Percentiles rank a stretch among this genome's conserved stretches.
Conservation (phyloP, 2,329 filamentous ascomycete genomes). For the Arthrobotrys entomopaga region DNA sequence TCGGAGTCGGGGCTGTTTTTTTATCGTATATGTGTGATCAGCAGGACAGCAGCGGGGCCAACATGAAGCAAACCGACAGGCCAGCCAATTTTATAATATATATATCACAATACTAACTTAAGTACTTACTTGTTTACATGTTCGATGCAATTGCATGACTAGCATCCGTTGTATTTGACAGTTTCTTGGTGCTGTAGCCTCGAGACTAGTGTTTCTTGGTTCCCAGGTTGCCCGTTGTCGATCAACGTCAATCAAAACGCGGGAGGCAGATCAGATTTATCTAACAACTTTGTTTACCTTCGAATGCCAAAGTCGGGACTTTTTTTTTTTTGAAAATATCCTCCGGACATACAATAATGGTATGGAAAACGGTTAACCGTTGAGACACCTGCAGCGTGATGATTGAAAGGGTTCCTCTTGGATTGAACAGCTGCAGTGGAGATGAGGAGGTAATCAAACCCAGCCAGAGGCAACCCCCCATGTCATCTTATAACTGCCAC, state of each 20-base stretch:
- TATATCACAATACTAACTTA: too few relatives aligned
- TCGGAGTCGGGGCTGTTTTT: background rate
- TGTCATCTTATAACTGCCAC: slow-evolving; percentile 10
- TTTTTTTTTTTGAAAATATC: too few relatives aligned
- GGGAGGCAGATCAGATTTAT: background rate
- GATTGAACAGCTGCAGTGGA: slow-evolving; percentile 23
- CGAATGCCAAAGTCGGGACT: too few relatives aligned
- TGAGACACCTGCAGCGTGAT: slow-evolving; percentile 1
- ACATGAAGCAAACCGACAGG: too few relatives aligned
- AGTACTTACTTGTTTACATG: too few relatives aligned
- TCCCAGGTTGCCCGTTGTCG: slow-evolving; percentile 29
- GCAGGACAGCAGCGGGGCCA: too few relatives aligned
- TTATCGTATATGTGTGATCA: background rate
- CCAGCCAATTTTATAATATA: too few relatives aligned
- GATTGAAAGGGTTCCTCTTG: slow-evolving; percentile 12
- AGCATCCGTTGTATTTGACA: background rate
- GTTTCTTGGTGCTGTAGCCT: too few relatives aligned
- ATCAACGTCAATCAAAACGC: slow-evolving; percentile 26
- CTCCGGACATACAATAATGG: too few relatives aligned
- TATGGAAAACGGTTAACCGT: too few relatives aligned
- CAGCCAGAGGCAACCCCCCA: slow-evolving; percentile 11
- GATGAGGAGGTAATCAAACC: slow-evolving; percentile 47
- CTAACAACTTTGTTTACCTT: too few relatives aligned
- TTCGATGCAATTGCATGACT: too few relatives aligned
- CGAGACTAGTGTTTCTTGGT: background rate